Base-by-base conservation (phyloP, 2,329 filamentous ascomycete species). In the Penicillium psychrosexuale region DNA sequence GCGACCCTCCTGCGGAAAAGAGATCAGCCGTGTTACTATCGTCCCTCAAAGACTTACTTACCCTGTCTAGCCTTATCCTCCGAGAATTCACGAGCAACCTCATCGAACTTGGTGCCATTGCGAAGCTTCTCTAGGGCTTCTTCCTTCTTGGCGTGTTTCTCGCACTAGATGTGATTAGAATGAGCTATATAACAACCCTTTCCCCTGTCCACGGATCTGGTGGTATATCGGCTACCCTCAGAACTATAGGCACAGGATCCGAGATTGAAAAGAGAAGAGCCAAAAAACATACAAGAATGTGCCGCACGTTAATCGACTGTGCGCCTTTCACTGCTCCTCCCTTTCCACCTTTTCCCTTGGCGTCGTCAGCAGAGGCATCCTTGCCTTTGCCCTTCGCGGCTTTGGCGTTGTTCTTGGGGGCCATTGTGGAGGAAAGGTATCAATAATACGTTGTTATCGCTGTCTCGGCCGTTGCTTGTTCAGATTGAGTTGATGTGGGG, bases 121-220 rank as follows among this genome's bases (percentile, higher is more conserved):
- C 80, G 77, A 15, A 87, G 67, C 64, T 86, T 85, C 59, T 80
- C 79, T 4, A 86, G 66, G 2, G 84, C 84, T 68, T 86, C 82
- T 75, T 87, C 84, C 65, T 86, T 87, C 69, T 84, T 86, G 43
- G 78, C 77, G 70, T 85, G 80, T 70, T 87, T 87, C 64, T 83
- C 83, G 69, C 84, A 87, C 66, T 80, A 47, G 30, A 31, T 5
- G 40, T 47, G 24, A 7, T 31, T 43, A 40, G 47, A 33, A 40
- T 39, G 36, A 47, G 17, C 22, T 8, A 43, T 37, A 8, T 27
- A 46, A 3, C 13, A 8, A 19, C 15, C 7, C 8, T 17, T 49
- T 15, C 8, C 2, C 24, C 11, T 17, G 28, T 11, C 15, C 11
- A 34, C n/a, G 17, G 15, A 24, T n/a, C 30, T 50, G 8, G n/a